Conservation (phyloP, 2,329 filamentous ascomycete genomes). For the Dothistroma pini region DNA sequence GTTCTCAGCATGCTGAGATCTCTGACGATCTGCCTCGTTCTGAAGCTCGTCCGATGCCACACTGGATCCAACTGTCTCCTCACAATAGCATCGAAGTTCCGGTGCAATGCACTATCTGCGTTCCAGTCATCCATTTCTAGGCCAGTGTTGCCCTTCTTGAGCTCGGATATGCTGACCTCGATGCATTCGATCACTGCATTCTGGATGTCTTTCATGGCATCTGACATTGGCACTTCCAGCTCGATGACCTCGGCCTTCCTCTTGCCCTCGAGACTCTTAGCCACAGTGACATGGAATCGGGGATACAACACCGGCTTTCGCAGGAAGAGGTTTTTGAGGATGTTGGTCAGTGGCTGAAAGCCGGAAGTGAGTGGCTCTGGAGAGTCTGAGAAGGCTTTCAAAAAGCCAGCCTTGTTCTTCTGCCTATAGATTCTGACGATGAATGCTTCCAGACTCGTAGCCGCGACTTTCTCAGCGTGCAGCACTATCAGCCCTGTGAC, state of each 20-base stretch:
- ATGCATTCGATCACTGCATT: constrained; percentile 94
- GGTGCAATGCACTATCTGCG: constrained; percentile 84
- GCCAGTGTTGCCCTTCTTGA: constrained; percentile 88
- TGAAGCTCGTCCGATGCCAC: constrained; percentile 94
- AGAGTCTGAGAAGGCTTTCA: constrained; percentile 94
- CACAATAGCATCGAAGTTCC: constrained; percentile 86
- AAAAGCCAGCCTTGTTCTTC: constrained; percentile 87
- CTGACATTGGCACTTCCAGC: constrained; percentile 92
- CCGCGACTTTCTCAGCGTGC: constrained; percentile 80
- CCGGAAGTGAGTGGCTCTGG: constrained; percentile 87
- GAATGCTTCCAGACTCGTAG: constrained; percentile 90
- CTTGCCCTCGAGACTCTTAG: constrained; percentile 82
- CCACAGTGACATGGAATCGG: constrained; percentile 86
- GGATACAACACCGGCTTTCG: constrained; percentile 88
- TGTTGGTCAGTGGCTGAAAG: constrained; percentile 81
- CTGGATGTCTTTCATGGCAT: constrained; percentile 88
- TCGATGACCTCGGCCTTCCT: constrained; percentile 96
- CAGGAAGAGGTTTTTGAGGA: constrained; percentile 90
- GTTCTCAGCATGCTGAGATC: constrained; percentile 79
- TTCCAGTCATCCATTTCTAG: constrained; percentile 98
- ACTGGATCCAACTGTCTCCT: constrained; percentile 89
- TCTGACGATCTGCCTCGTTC: constrained; percentile 89
- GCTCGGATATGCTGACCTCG: constrained; percentile 86
- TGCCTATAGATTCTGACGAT: constrained; percentile 91
- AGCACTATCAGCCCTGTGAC: constrained; percentile 84